Evolutionary conservation across 768 basidiomycete species (phyloP), one percentile per base, ranked within the genome.

Genomic region (Tulasnella sp.): DNA sequence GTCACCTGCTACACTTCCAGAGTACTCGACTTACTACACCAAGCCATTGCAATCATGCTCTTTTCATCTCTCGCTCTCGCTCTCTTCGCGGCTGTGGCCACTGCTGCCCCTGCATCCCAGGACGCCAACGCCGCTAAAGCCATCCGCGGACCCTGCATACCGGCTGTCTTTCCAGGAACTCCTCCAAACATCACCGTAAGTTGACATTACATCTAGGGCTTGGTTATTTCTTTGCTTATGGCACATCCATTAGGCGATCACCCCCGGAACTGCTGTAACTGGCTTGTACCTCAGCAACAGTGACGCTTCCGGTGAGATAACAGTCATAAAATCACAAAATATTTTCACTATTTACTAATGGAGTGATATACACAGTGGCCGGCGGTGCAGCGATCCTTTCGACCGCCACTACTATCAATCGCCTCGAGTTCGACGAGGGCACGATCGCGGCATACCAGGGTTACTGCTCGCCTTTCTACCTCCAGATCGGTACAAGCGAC

Each of bases 401-500:
- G n/a, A 29, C 54, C 3, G 54, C 22, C 54, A 58, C 54, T n/a
- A 58, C 54, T 7, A 58, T 58, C n/a, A 31, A 31, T 25, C 68
- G 68, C n/a, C 34, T 69, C 15, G 38, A 37, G 11, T 74, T 74
- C 34, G 8, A 37, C 11, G 58, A 58, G 17, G 72, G 72, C 34
- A 49, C 42, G 15, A 54, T 74, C 54, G 72, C 29, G 12, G 72
- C 52, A 7, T 49, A 52, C 34, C 3, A 17, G 68, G 72, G 52
- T 36, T n/a, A 39, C 25, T 74, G 72, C 49, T 54, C 36, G n/a
- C 52, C 40, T 17, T 37, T 52, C 72, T 74, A 54, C 42, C 52
- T 74, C 17, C 40, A 74, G n/a, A 74, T 74, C 52, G 72, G 72
- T 15, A 36, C n/a, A 14, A 74, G 72, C 36, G 31, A 17, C 34